phyloP scores from a whole-genome alignment of 202 grass and related monocot species.

The Brachypodium distachyon region DNA sequence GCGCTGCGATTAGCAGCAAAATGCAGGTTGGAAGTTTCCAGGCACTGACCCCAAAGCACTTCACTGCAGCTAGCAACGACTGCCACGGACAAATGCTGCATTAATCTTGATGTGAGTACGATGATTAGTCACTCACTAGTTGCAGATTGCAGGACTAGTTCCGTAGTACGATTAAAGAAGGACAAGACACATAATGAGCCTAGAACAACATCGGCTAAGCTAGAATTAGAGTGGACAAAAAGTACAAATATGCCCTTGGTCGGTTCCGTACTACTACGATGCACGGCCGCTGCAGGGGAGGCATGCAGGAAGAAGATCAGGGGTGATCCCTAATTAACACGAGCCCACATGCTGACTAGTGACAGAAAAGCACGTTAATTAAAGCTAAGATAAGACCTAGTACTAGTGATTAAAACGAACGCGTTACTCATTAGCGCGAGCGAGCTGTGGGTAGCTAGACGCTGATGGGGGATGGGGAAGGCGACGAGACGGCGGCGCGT shows the following conservation, averaged over 20 bases:
- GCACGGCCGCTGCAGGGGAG: constrained; percentile 19
- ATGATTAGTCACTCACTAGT: constrained; percentile 23
- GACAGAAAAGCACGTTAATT: background rate
- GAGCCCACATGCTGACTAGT: background rate
- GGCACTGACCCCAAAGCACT: background rate
- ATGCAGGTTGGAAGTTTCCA: background rate
- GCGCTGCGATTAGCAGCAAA: background rate
- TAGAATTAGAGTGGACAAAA: background rate
- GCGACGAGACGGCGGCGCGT: constrained; percentile 27
- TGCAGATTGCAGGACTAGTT: background rate
- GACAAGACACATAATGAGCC: background rate
- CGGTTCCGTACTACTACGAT: background rate
- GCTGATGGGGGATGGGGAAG: constrained; percentile 30
- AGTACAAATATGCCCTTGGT: background rate
- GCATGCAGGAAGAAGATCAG: background rate
- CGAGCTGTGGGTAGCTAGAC: background rate
- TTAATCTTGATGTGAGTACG: background rate
- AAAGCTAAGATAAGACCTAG: constrained; percentile 18
- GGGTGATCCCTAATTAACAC: background rate
- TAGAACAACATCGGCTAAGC: background rate
- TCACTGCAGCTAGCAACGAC: too few relatives aligned
- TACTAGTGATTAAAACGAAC: constrained; percentile 4
- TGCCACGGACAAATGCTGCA: background rate
- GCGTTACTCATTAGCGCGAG: background rate
- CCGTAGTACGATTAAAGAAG: background rate